Conservation (phyloP, 441 rosid species). For the Sinapis alba region DNA sequence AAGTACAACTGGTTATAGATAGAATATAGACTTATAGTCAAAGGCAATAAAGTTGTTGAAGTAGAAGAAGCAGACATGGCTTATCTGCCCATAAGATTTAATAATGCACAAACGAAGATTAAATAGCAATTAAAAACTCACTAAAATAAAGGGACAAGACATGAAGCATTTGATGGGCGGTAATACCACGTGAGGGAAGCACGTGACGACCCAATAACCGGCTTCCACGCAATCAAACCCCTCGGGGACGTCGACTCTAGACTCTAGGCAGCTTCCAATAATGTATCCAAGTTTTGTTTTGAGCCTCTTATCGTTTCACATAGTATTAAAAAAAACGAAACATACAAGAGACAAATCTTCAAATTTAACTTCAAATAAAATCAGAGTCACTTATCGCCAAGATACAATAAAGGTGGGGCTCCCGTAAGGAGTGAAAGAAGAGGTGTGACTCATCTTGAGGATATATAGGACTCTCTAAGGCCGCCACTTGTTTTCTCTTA, state of each 20-base stretch:
- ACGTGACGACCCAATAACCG: constrained; percentile 5
- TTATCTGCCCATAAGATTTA: not conserved
- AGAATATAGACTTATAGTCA: not conserved
- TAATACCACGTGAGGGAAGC: constrained; percentile 22
- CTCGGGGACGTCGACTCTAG: constrained; percentile 4
- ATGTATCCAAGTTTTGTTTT: constrained; percentile 11
- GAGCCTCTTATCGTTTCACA: not conserved
- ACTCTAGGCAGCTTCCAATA: constrained; percentile 5
- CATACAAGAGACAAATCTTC: constrained; percentile 16
- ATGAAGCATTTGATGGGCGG: constrained; percentile 9
- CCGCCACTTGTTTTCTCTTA: constrained; percentile 27
- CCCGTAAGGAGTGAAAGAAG: not conserved
- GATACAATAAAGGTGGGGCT: not conserved
- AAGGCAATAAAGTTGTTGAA: not conserved
- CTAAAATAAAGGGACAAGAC: constrained; percentile 19
- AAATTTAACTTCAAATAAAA: not conserved
- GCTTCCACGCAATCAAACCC: constrained; percentile 16
- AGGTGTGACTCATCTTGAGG: constrained; percentile 28
- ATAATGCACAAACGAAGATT: not conserved
- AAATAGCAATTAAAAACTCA: constrained; percentile 10
- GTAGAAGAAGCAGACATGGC: not conserved
- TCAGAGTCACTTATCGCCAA: not conserved
- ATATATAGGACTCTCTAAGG: constrained; percentile 19
- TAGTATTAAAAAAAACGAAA: constrained; percentile 19
- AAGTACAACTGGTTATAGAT: not conserved